Base-by-base conservation (phyloP, 176 grass and related monocot genomes). In the Phragmites australis region DNA sequence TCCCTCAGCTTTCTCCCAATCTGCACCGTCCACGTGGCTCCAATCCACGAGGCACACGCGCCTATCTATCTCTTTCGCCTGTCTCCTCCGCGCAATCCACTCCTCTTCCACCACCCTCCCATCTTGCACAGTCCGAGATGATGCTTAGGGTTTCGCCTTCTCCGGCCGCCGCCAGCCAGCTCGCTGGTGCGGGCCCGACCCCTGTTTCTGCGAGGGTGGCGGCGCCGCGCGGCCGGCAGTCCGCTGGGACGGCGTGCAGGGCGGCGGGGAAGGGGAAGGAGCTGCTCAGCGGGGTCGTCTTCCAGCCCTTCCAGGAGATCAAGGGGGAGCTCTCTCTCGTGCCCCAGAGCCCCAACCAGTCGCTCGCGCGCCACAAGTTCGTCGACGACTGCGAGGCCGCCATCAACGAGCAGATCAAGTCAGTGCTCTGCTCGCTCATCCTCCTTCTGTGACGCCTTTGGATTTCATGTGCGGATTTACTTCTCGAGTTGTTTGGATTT, bases 351-450 rank as follows among this genome's bases (percentile, higher is more conserved):
- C 21, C 76, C 52, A 84, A 80, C 32, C 53, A 65, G 63, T 94
- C 92, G 1, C 84, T 98, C 15, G 95, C 92, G 0, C 80, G 93
- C 19, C 91, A 97, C 19, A 97, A 89, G 84, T 94, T 71, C 69
- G 72, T 74, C 39, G 90, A 91, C 42, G 88, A 93, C 0, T 93
- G 90, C 45, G 89, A 97, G 89, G 92, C 88, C 3, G 92, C 95
- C 8, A 77, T 97, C 78, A 97, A 94, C 80, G 77, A 89, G 67
- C 95, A 94, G 90, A 97, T 97, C 87, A 97, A 94, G 93, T 96
- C 15, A 8, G 68, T 74, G 4, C 25, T 30, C 6, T 54, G 10
- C 8, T 50, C 7, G 1, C 10, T 43, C 19, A 17, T 19, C 9
- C 54, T 26, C 9, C 47, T 60, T 15, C 11, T 11, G 4, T 3